phyloP scores from a whole-genome alignment of 192 early-diverging fungal genomes.

The Cetraspora pellucida region DNA sequence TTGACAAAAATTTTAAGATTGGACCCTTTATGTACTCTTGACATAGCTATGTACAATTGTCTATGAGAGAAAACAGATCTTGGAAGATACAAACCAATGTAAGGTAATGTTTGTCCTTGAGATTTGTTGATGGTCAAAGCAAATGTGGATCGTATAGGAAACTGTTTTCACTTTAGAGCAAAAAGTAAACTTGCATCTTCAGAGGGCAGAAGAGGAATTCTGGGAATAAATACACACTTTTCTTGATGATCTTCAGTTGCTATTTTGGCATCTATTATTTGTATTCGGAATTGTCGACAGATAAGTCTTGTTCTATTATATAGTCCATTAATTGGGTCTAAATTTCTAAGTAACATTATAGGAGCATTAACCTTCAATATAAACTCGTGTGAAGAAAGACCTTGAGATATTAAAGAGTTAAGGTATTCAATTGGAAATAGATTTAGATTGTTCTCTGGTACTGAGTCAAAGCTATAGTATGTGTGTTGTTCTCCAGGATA shows the following conservation, averaged over 20 bases:
- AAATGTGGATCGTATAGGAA: no score
- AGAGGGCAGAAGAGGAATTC: no score
- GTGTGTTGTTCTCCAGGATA: conserved; percentile 9
- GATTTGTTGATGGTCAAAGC: no score
- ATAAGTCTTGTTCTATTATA: conserved; percentile 37
- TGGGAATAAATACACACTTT: no score
- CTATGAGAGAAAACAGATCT: not conserved
- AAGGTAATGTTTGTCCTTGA: no score
- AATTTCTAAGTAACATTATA: conserved; percentile 13
- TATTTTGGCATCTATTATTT: not conserved
- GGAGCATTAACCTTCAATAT: conserved; percentile 28
- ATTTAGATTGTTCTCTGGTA: not conserved
- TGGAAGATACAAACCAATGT: no score
- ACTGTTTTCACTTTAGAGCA: no score
- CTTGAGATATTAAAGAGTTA: conserved; percentile 25
- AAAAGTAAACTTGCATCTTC: no score
- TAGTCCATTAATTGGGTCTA: conserved; percentile 29
- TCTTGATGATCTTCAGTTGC: no score
- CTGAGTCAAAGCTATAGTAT: conserved; percentile 20
- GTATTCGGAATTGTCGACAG: not conserved
- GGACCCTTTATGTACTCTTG: no score
- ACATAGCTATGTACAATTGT: no score
- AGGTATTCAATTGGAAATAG: conserved; percentile 32
- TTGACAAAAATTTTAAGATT: not conserved
- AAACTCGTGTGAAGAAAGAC: conserved; percentile 34